Conservation (phyloP, 768 basidiomycete species). For the Agaricus subrufescens region DNA sequence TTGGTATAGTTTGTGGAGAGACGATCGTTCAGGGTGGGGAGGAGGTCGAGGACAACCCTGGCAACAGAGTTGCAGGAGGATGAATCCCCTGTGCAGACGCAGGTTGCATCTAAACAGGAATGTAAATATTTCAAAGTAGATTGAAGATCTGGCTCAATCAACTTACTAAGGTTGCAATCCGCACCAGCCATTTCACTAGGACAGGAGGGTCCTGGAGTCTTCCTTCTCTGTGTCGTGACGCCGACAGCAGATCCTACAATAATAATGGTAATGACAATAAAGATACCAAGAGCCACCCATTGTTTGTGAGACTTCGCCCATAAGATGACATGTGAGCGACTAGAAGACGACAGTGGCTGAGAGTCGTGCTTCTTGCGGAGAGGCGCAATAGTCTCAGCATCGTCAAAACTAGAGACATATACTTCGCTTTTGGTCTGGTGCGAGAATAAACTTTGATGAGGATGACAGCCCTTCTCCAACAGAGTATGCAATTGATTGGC, state of each 20-base stretch:
- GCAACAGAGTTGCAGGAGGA: conserved; percentile 49
- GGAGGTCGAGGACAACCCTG: conserved; percentile 42
- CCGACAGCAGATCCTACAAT: conserved; percentile 42
- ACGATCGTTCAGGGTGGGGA: conserved; percentile 42
- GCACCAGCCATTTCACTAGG: conserved; percentile 41
- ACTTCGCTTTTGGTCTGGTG: conserved; percentile 17
- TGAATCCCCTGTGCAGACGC: conserved; percentile 44
- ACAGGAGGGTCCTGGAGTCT: conserved; percentile 25
- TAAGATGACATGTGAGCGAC: background rate
- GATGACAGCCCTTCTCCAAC: conserved; percentile 49
- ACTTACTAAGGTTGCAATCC: conserved; percentile 53
- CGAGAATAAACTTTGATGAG: conserved; percentile 39
- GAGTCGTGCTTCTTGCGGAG: background rate
- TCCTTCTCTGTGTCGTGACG: conserved; percentile 32
- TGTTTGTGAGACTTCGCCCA: conserved; percentile 12
- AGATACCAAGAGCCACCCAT: conserved; percentile 19
- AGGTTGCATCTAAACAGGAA: conserved; percentile 48
- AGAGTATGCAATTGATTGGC: conserved; percentile 44
- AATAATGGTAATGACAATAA: conserved; percentile 30
- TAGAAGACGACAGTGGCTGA: background rate
- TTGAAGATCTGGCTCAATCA: background rate
- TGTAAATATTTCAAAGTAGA: conserved; percentile 6
- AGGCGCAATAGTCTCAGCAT: conserved; percentile 7
- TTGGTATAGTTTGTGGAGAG: conserved; percentile 44
- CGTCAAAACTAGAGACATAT: conserved; percentile 17